phyloP scores from a whole-genome alignment of 2,329 filamentous ascomycete genomes.

The Hypoxylon sp. region DNA sequence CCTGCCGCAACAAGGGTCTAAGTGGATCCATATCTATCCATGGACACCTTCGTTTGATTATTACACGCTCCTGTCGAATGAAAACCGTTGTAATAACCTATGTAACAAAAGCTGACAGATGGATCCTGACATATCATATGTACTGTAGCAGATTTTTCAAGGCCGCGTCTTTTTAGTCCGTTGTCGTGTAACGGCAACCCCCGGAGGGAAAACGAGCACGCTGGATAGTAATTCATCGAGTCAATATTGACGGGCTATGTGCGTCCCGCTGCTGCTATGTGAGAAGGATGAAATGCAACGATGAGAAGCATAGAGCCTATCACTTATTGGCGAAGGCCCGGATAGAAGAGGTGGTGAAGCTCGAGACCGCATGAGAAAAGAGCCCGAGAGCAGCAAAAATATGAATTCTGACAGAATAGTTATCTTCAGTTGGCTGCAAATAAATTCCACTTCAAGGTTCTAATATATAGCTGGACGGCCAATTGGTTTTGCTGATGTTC shows the following conservation, averaged over 20 bases:
- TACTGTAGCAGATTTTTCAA: constrained; percentile 11
- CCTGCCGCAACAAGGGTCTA: constrained; percentile 33
- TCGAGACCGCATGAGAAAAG: background rate
- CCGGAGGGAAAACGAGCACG: background rate
- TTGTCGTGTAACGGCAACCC: constrained; percentile 16
- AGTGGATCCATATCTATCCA: constrained; percentile 33
- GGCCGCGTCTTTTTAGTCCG: background rate
- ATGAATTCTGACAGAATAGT: constrained; percentile 33
- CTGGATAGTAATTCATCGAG: constrained; percentile 14
- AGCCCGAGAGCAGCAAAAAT: constrained; percentile 1
- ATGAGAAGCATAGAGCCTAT: constrained; percentile 2
- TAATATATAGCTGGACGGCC: constrained; percentile 9
- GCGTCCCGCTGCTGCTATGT: constrained; percentile 18
- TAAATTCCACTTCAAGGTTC: constrained; percentile 2
- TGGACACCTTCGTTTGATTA: constrained; percentile 39
- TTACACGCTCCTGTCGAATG: constrained; percentile 20
- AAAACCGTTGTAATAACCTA: constrained; percentile 11
- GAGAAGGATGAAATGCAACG: constrained; percentile 19
- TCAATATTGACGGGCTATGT: constrained; percentile 13
- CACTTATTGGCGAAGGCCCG: constrained; percentile 15
- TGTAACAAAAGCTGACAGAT: constrained; percentile 22
- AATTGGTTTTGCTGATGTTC: constrained; percentile 19
- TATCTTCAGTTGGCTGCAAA: constrained; percentile 18
- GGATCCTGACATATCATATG: constrained; percentile 31
- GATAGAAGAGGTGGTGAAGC: constrained; percentile 7